These are phyloP conservation scores for Polytrichum commune DNA, from an alignment of 225 moss, liverwort and hornwort species.

Conservation along the genomic window DNA sequence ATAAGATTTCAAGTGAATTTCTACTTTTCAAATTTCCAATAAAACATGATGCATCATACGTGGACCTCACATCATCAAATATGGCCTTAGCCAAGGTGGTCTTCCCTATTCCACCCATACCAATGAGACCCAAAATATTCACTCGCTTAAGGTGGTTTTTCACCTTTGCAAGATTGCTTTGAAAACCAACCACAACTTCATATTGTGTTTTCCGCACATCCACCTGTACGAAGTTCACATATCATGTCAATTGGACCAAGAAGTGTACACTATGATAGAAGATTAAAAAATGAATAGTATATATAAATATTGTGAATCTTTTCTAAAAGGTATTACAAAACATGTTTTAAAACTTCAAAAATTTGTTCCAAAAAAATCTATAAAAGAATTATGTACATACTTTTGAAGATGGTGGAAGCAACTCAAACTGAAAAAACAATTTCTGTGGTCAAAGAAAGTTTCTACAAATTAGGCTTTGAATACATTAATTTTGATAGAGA, in stretches of 20 bases:
- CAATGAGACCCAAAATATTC: background rate
- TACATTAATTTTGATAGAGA: too few species aligned
- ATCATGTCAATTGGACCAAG: background rate
- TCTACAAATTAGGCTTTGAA: too few species aligned
- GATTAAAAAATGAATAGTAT: background rate
- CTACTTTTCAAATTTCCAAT: background rate
- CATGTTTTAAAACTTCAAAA: too few species aligned
- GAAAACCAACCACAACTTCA: background rate
- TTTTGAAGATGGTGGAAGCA: too few species aligned
- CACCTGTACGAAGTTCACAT: background rate
- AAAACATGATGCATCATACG: background rate
- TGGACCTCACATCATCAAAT: background rate
- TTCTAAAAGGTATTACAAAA: too few species aligned
- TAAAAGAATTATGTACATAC: too few species aligned
- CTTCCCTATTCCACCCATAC: slow-evolving; percentile 12
- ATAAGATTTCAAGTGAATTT: background rate
- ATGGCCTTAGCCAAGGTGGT: slow-evolving; percentile 8
- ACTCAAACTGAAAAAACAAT: too few species aligned
- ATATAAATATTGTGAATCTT: too few species aligned
- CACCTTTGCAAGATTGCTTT: background rate
- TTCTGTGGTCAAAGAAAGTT: too few species aligned
- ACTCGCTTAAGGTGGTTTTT: background rate
- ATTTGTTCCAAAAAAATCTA: background rate
- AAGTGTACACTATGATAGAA: too few species aligned
- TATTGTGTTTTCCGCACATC: background rate